Evolutionary conservation across 148 eudicot species (phyloP).

Genomic region (Heliamphora exappendiculata): DNA sequence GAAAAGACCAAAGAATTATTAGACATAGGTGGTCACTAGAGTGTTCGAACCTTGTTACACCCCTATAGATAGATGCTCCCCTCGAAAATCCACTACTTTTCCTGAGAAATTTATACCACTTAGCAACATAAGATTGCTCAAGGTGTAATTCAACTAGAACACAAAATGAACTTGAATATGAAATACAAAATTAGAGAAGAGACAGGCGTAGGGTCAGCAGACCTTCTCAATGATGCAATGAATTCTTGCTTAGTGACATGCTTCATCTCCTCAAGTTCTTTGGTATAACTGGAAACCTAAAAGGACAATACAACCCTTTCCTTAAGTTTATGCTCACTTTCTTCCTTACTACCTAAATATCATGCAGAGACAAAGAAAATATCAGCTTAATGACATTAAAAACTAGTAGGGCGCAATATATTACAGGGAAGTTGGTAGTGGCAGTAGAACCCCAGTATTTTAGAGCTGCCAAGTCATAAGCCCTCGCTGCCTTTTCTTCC

Average conservation of each 20-base stretch:
- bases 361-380: background rate
- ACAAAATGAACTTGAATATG: background rate
- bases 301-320: background rate
- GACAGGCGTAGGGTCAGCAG: background rate
- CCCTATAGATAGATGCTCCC: constrained; percentile 95
- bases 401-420: constrained; percentile 1
- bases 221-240: constrained; percentile 94
- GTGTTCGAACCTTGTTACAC: constrained; percentile 65
- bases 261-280: constrained; percentile 91
- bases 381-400: constrained; percentile 3
- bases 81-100: constrained; percentile 98
- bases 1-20: background rate
- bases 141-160: background rate
- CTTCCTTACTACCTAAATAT: background rate
- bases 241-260: constrained; percentile 82
- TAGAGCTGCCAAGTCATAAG: constrained; percentile 94
- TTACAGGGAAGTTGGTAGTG: constrained; percentile 96
- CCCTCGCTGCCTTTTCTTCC: constrained; percentile 96
- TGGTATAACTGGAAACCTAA: constrained; percentile 56
- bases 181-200: background rate
- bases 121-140: background rate
- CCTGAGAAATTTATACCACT: constrained; percentile 30
- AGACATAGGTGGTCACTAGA: background rate
- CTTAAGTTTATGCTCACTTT: background rate
- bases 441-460: constrained; percentile 98